phyloP scores from a whole-genome alignment of 768 basidiomycete species.

The Dioszegia crocea region DNA sequence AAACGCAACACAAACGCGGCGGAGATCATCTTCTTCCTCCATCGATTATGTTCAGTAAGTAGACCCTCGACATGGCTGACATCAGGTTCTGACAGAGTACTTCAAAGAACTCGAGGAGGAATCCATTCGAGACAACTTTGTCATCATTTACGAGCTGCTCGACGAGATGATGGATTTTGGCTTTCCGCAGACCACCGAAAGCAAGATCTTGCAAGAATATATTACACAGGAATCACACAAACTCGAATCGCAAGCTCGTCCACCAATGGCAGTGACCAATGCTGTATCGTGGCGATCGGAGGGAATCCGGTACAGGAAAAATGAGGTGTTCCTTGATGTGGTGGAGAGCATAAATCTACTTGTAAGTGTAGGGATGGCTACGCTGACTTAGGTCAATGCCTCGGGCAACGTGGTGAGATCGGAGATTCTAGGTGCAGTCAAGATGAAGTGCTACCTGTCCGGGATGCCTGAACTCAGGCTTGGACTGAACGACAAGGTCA shows the following conservation, averaged over 20 bases:
- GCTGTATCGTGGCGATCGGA: constrained; percentile 98
- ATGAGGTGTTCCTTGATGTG: constrained; percentile 98
- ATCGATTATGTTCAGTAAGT: constrained; percentile 65
- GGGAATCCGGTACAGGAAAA: constrained; percentile 94
- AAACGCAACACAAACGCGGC: constrained; percentile 94
- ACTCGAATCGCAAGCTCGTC: constrained; percentile 83
- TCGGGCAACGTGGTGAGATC: constrained; percentile 95
- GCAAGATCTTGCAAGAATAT: constrained; percentile 98
- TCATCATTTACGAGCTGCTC: constrained; percentile 96
- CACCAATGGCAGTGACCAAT: constrained; percentile 95
- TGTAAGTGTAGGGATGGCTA: constrained; percentile 54
- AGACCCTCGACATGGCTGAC: neutral
- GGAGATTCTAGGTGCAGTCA: constrained; percentile 95
- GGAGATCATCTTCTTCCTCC: constrained; percentile 93
- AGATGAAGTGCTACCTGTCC: constrained; percentile 99
- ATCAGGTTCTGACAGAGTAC: constrained; percentile 87
- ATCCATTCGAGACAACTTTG: constrained; percentile 97
- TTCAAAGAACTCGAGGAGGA: constrained; percentile 99
- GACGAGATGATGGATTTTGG: constrained; percentile 99
- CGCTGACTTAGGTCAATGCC: constrained; percentile 71
- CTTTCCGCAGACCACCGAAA: constrained; percentile 97
- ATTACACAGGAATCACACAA: constrained; percentile 99
- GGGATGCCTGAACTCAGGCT: constrained; percentile 98
- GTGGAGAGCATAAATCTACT: constrained; percentile 95
- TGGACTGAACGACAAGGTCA: constrained; percentile 97